phyloP scores from a whole-genome alignment of 495 filamentous ascomycete genomes.

The Aspergillus bertholletiae region DNA sequence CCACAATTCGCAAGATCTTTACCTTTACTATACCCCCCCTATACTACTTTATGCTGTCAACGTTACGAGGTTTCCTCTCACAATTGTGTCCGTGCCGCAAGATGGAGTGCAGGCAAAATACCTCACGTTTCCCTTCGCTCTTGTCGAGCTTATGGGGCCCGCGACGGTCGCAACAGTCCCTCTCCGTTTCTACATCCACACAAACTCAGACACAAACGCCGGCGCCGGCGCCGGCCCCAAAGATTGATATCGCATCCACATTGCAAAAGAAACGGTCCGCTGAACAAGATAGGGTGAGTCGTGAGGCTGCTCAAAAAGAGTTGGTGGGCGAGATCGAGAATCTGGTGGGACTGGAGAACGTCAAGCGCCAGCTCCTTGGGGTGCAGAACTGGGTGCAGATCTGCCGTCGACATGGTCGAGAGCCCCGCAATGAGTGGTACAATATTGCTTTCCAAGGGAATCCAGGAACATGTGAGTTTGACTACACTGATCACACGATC shows the following conservation, averaged over 20 bases:
- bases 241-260: not conserved
- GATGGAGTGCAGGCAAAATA: conserved; percentile 6
- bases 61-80: not conserved
- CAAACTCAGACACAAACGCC: conserved; percentile 6
- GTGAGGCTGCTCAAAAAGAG: conserved; percentile 7
- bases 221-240: not conserved
- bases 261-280: conserved; percentile 3
- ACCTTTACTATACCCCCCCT: not conserved
- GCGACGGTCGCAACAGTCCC: conserved; percentile 1
- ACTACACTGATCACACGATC: not conserved
- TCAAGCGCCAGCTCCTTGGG: conserved; percentile 15
- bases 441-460: conserved; percentile 17
- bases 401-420: conserved; percentile 19
- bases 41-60: conserved; percentile 6
- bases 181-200: conserved; percentile 4
- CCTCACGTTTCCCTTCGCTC: conserved; percentile 16
- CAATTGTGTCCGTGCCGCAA: conserved; percentile 4
- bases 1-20: not conserved
- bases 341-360: conserved; percentile 15
- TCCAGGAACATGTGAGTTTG: conserved; percentile 13
- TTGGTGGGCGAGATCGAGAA: conserved; percentile 8
- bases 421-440: conserved; percentile 19
- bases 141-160: conserved; percentile 11
- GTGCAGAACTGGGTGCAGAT: conserved; percentile 21
- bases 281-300: conserved; percentile 4